Evolutionary conservation across 441 rosid genomes (phyloP).

Genomic region (Croton laevigatus): DNA sequence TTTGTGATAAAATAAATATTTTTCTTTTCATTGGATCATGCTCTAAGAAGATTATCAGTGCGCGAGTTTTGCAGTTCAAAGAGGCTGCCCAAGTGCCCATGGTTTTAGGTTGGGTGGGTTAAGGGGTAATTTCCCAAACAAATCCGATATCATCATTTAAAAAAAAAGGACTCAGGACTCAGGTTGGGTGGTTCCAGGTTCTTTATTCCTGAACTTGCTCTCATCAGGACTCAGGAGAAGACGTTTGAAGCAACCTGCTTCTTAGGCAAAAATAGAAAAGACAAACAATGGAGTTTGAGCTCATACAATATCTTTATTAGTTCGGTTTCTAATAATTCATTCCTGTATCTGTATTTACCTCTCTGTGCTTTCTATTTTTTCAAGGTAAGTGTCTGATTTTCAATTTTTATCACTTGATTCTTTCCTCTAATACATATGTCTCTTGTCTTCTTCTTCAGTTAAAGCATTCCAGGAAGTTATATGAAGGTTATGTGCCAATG

Average conservation of each 20-base stretch:
- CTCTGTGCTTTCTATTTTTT: not conserved
- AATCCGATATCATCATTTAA: too few relatives aligned
- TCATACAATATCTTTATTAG: not conserved
- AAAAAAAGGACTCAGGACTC: too few relatives aligned
- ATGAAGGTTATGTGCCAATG: slow-evolving; percentile 87
- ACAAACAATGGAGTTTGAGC: not conserved
- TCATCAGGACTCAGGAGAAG: too few relatives aligned
- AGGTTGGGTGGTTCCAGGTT: too few relatives aligned
- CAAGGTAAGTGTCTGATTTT: not conserved
- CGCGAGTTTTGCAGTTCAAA: too few relatives aligned
- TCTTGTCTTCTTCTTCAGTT: slow-evolving; percentile 43
- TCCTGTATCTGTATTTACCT: not conserved
- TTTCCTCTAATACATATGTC: not conserved
- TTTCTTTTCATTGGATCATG: too few relatives aligned
- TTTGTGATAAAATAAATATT: too few relatives aligned
- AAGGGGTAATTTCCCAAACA: too few relatives aligned
- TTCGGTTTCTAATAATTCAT: not conserved
- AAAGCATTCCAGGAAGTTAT: slow-evolving; percentile 62
- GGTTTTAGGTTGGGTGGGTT: too few relatives aligned
- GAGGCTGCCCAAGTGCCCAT: too few relatives aligned
- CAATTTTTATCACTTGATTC: not conserved
- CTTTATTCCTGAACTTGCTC: too few relatives aligned
- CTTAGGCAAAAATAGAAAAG: not conserved
- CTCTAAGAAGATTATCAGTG: too few relatives aligned
- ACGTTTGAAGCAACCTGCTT: not conserved